Conservation (phyloP, 2,329 filamentous ascomycete species). For the Byssoonygena ceratinophila region DNA sequence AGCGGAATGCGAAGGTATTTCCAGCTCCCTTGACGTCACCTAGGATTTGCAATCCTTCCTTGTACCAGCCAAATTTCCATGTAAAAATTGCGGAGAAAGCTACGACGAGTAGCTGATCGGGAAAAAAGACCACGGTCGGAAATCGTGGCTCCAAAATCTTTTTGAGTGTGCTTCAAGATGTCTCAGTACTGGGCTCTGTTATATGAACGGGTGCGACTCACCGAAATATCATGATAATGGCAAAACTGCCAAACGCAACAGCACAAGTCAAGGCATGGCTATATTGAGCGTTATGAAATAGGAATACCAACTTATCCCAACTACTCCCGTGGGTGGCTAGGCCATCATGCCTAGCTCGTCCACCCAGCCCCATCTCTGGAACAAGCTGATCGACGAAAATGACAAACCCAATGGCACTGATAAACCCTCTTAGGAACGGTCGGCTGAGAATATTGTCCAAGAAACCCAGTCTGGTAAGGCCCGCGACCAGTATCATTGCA, state of each 20-base stretch:
- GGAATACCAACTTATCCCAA: conserved; percentile 72
- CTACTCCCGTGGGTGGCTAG: conserved; percentile 75
- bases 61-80: conserved; percentile 66
- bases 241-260: conserved; percentile 69
- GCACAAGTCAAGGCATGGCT: conserved; percentile 64
- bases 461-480: conserved; percentile 76
- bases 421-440: conserved; percentile 88
- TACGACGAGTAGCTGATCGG: conserved; percentile 84
- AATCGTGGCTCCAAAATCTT: conserved; percentile 67
- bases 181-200: neutral
- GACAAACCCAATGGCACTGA: conserved; percentile 91
- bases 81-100: conserved; percentile 71
- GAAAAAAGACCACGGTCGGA: conserved; percentile 73
- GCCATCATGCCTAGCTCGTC: conserved; percentile 50
- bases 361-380: conserved; percentile 70
- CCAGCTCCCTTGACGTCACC: conserved; percentile 66
- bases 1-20: conserved; percentile 69
- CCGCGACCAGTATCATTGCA: conserved; percentile 76
- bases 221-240: conserved; percentile 83
- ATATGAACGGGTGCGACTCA: conserved; percentile 35
- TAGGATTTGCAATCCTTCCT: conserved; percentile 68
- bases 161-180: conserved; percentile 58
- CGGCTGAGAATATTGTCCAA: conserved; percentile 87
- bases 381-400: conserved; percentile 93
- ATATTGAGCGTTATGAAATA: conserved; percentile 55